Evolutionary conservation across 768 basidiomycete genomes (phyloP).

Genomic region (Mycena haematopus): DNA sequence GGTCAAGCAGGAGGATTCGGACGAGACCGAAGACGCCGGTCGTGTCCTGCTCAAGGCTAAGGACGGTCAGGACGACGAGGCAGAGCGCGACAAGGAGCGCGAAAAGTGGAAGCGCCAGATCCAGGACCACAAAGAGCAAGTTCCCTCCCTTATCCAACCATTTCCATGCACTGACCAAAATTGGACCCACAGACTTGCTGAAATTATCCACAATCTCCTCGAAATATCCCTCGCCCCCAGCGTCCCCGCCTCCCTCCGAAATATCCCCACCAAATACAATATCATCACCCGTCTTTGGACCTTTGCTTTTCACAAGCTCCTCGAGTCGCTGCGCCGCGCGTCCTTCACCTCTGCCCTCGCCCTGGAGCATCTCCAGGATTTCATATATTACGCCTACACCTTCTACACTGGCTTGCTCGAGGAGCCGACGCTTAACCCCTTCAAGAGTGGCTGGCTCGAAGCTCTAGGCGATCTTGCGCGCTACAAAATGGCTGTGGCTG

Average conservation of each 20-base stretch:
- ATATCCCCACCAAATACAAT: slow-evolving; percentile 93
- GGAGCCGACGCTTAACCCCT: slow-evolving; percentile 70
- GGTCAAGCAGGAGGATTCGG: slow-evolving; percentile 66
- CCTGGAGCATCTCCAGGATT: slow-evolving; percentile 91
- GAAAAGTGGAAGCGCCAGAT: slow-evolving; percentile 80
- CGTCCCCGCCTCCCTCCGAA: slow-evolving; percentile 87
- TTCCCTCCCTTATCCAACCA: slow-evolving; percentile 29
- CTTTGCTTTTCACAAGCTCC: slow-evolving; percentile 85
- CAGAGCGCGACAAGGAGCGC: slow-evolving; percentile 78
- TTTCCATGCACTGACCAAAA: slow-evolving; percentile 22
- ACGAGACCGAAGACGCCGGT: slow-evolving; percentile 55
- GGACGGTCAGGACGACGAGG: slow-evolving; percentile 55
- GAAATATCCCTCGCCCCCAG: slow-evolving; percentile 84
- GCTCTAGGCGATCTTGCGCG: slow-evolving; percentile 95
- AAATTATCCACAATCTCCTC: slow-evolving; percentile 88
- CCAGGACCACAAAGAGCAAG: slow-evolving; percentile 84
- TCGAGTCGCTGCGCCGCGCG: slow-evolving; percentile 88
- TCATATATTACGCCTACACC: slow-evolving; percentile 93
- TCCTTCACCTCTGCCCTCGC: slow-evolving; percentile 74
- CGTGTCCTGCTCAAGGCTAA: slow-evolving; percentile 53
- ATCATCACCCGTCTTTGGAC: slow-evolving; percentile 95
- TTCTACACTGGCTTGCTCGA: slow-evolving; percentile 93
- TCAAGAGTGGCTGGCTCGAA: slow-evolving; percentile 91
- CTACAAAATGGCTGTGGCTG: slow-evolving; percentile 96
- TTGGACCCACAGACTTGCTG: slow-evolving; percentile 74